Evolutionary conservation across 2,329 filamentous ascomycete genomes (phyloP).

Genomic region (Fusarium sp.): DNA sequence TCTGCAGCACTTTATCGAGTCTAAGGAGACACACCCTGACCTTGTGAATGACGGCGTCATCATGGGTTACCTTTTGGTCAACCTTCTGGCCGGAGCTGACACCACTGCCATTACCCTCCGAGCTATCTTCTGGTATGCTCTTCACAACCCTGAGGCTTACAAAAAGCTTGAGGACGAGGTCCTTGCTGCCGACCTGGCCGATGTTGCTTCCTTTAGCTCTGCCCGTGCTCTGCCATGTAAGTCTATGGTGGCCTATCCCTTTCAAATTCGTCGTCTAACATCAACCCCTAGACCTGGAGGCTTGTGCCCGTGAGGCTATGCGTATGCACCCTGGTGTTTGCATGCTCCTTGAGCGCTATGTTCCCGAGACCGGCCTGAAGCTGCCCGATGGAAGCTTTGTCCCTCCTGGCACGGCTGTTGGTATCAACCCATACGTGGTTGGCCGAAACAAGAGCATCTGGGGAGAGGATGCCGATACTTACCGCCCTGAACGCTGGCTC

Average conservation of each 20-base stretch:
- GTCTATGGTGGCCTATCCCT: not conserved
- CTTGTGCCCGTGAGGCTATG: conserved; percentile 65
- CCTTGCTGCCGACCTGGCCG: conserved; percentile 22
- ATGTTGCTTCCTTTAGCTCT: conserved; percentile 32
- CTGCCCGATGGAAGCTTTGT: conserved; percentile 54
- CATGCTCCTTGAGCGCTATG: conserved; percentile 63
- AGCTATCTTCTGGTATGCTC: conserved; percentile 56
- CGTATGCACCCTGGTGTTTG: conserved; percentile 63
- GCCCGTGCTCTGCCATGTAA: conserved; percentile 37
- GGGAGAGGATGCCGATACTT: conserved; percentile 61
- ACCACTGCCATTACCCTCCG: conserved; percentile 55
- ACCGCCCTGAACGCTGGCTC: conserved; percentile 66
- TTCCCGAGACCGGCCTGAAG: conserved; percentile 57
- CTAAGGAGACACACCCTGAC: conserved; percentile 53
- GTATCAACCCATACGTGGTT: conserved; percentile 59
- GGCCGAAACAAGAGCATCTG: conserved; percentile 59
- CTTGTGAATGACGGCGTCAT: conserved; percentile 56
- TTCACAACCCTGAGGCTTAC: conserved; percentile 51
- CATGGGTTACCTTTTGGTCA: conserved; percentile 54
- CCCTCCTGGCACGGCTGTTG: conserved; percentile 56
- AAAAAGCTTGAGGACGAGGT: conserved; percentile 42
- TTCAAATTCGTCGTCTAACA: too few relatives aligned
- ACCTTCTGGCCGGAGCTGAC: conserved; percentile 56
- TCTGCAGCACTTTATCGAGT: conserved; percentile 55
- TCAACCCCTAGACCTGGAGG: conserved; percentile 52